Conservation (phyloP, 2,329 filamentous ascomycete species). For the Aspergillus transmontanensis region DNA sequence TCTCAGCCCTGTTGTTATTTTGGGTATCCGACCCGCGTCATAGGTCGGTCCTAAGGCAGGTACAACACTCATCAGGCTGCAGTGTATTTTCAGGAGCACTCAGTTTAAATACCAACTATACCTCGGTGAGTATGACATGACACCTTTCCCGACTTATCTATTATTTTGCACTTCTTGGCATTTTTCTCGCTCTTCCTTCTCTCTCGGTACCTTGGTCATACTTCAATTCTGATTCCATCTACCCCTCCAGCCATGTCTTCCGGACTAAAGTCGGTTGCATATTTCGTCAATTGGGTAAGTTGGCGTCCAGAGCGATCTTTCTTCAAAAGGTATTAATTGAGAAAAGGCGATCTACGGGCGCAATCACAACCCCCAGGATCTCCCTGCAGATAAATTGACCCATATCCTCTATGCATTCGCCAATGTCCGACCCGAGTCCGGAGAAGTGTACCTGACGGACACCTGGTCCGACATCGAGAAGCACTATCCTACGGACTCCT, state of each 20-base stretch:
- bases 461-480: constrained; percentile 69
- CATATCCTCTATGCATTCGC: constrained; percentile 89
- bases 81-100: constrained; percentile 7
- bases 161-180: constrained; percentile 8
- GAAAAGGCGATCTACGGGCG: constrained; percentile 76
- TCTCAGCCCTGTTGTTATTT: constrained; percentile 24
- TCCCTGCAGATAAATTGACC: constrained; percentile 78
- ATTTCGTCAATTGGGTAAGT: constrained; percentile 50
- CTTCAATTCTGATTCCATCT: constrained; percentile 8
- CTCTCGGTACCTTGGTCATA: constrained; percentile 17
- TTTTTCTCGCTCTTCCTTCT: constrained; percentile 12
- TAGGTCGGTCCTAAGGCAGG: constrained; percentile 14
- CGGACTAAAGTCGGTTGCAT: constrained; percentile 41
- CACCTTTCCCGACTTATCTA: constrained; percentile 9
- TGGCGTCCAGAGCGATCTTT: neutral
- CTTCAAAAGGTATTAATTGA: neutral
- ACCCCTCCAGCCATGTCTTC: constrained; percentile 23
- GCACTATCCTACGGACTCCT: constrained; percentile 68
- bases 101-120: neutral
- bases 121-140: constrained; percentile 17
- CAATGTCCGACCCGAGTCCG: constrained; percentile 75
- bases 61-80: constrained; percentile 29
- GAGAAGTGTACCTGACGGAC: constrained; percentile 74
- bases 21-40: constrained; percentile 12
- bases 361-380: constrained; percentile 77